Evolutionary conservation across 2,329 filamentous ascomycete genomes (phyloP).

Genomic region (Elsinoe batatas): DNA sequence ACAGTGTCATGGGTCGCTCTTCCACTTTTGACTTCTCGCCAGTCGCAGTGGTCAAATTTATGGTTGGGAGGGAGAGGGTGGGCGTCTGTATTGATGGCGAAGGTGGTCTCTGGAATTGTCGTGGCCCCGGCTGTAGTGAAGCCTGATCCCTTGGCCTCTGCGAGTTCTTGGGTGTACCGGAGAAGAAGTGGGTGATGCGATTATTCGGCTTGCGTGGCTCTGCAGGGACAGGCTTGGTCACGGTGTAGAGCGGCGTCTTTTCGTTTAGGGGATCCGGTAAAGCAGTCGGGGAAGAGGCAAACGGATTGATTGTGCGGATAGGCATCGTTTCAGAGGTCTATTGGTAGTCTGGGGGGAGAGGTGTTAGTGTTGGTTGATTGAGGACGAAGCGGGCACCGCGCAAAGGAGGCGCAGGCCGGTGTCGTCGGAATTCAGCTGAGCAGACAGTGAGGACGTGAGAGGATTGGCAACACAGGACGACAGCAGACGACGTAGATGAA

Average conservation of each 20-base stretch:
- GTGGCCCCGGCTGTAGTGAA: constrained; percentile 30
- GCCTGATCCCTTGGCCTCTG: constrained; percentile 31
- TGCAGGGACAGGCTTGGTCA: constrained; percentile 13
- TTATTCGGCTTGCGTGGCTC: constrained; percentile 18
- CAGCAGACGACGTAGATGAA: constrained; percentile 5
- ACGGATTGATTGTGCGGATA: constrained; percentile 51
- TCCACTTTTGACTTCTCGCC: constrained; percentile 67
- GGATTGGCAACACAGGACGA: neutral
- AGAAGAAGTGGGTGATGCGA: constrained; percentile 21
- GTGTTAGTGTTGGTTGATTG: neutral
- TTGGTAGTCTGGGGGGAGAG: neutral
- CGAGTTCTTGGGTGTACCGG: constrained; percentile 21
- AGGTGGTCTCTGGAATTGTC: constrained; percentile 48
- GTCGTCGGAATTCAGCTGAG: constrained; percentile 6
- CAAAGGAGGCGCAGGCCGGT: constrained; percentile 2
- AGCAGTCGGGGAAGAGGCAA: constrained; percentile 41
- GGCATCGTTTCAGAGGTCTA: constrained; percentile 37
- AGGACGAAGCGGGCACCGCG: constrained; percentile 7
- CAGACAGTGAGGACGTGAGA: neutral
- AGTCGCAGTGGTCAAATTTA: constrained; percentile 79
- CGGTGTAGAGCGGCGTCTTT: constrained; percentile 37
- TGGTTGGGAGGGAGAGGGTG: constrained; percentile 72
- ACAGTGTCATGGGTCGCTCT: constrained; percentile 66
- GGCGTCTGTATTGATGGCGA: constrained; percentile 59
- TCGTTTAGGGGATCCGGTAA: constrained; percentile 43